Evolutionary conservation across 2,329 filamentous ascomycete genomes (phyloP).

Genomic region (Rosellinia necatrix): DNA sequence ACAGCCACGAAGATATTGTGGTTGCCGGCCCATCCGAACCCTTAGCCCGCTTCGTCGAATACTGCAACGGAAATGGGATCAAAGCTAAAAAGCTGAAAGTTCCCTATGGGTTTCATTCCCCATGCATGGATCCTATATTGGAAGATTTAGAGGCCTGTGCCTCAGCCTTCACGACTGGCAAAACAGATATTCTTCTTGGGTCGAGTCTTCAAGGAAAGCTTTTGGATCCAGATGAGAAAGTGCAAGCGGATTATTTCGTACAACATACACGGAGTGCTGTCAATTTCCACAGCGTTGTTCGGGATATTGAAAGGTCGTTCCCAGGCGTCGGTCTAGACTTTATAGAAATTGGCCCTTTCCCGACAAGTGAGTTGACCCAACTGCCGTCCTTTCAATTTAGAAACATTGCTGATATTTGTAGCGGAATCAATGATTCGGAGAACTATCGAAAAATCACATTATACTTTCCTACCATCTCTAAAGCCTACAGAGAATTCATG

Average conservation of each 20-base stretch:
- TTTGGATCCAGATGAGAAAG: background rate
- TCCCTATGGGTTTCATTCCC: constrained; percentile 40
- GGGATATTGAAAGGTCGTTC: constrained; percentile 13
- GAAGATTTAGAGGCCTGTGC: constrained; percentile 20
- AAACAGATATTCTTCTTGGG: constrained; percentile 17
- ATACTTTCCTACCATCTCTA: constrained; percentile 8
- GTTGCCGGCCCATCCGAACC: constrained; percentile 33
- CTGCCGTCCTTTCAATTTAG: too few species aligned
- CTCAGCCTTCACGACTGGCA: background rate
- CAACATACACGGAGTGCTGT: constrained; percentile 35
- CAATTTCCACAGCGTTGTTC: constrained; percentile 30
- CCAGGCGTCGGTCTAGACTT: constrained; percentile 12
- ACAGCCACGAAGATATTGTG: constrained; percentile 39
- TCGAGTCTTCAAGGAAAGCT: constrained; percentile 28
- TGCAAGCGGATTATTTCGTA: constrained; percentile 26
- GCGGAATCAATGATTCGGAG: constrained; percentile 9
- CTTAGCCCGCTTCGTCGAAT: constrained; percentile 26
- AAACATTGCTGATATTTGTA: too few species aligned
- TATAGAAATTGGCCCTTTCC: constrained; percentile 31
- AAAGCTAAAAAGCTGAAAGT: constrained; percentile 36
- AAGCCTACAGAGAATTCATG: constrained; percentile 15
- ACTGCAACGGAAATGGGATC: constrained; percentile 26
- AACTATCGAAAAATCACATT: background rate
- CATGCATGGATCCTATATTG: constrained; percentile 36
- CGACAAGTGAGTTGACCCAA: background rate